Percentiles rank a stretch among this genome's conserved stretches.
Conservation (phyloP, 2,329 filamentous ascomycete genomes). For the Graphilbum sp. region DNA sequence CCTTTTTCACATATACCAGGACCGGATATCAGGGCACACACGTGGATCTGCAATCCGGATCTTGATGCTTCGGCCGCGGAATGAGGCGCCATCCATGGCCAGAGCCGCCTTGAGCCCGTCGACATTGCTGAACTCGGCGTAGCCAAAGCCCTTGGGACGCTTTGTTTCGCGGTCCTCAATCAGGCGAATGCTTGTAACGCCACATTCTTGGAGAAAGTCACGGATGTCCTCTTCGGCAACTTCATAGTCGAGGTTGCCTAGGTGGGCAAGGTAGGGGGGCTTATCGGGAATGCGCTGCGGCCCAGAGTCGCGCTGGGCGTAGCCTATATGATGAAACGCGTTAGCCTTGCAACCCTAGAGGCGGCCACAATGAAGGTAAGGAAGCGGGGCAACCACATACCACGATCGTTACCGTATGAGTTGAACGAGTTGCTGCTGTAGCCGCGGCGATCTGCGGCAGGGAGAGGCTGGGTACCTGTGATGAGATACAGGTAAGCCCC, state of each 20-base stretch:
- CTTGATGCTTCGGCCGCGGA: conserved; percentile 79
- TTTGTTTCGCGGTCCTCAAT: conserved; percentile 91
- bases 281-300: conserved; percentile 64
- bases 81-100: conserved; percentile 60
- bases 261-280: conserved; percentile 87
- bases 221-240: conserved; percentile 68
- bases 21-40: too few relatives aligned
- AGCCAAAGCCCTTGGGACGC: conserved; percentile 95
- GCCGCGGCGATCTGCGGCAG: conserved; percentile 29
- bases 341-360: background rate
- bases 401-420: conserved; percentile 10
- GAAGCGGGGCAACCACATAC: conserved; percentile 2
- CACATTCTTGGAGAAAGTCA: conserved; percentile 72
- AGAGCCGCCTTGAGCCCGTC: conserved; percentile 89
- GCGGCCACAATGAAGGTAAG: background rate
- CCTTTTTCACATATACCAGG: too few relatives aligned
- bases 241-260: conserved; percentile 95
- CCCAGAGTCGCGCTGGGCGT: conserved; percentile 52
- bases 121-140: conserved; percentile 79
- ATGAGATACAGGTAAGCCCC: too few relatives aligned
- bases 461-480: conserved; percentile 40
- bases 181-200: conserved; percentile 81
- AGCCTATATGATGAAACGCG: conserved; percentile 15
- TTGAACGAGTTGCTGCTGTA: conserved; percentile 13
- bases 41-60: conserved; percentile 95